Conservation (phyloP, 1,139 yeast genomes). For the Suhomyces anneliseae region DNA sequence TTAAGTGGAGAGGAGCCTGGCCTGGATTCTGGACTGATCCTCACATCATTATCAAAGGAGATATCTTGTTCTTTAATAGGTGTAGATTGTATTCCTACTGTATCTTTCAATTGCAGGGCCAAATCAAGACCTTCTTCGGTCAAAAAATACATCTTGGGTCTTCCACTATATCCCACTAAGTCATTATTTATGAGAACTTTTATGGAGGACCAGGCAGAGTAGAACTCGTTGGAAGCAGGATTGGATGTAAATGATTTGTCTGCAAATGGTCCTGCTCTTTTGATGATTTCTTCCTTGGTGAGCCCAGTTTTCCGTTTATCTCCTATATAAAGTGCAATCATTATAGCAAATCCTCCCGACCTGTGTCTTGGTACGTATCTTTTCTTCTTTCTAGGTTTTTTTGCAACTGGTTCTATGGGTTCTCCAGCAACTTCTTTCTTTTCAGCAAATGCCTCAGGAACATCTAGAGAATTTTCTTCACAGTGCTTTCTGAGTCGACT, state of each 20-base stretch:
- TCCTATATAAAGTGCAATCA: slow-evolving; percentile 58
- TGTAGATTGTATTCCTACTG: slow-evolving; percentile 39
- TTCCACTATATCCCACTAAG: slow-evolving; percentile 56
- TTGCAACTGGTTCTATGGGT: neutral
- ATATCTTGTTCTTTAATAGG: slow-evolving; percentile 22
- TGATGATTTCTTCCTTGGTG: slow-evolving; percentile 58
- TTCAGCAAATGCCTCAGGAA: slow-evolving; percentile 41
- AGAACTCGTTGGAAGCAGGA: slow-evolving; percentile 59
- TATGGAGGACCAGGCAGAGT: slow-evolving; percentile 79
- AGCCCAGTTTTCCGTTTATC: slow-evolving; percentile 55
- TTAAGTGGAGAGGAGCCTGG: neutral
- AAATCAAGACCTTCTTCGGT: slow-evolving; percentile 73
- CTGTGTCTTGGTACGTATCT: slow-evolving; percentile 73
- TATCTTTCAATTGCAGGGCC: slow-evolving; percentile 56
- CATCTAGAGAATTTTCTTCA: slow-evolving; percentile 32
- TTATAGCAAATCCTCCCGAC: slow-evolving; percentile 86
- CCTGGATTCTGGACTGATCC: slow-evolving; percentile 2
- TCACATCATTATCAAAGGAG: slow-evolving; percentile 2
- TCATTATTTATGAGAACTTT: slow-evolving; percentile 64
- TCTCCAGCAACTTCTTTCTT: slow-evolving; percentile 6
- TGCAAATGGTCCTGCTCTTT: slow-evolving; percentile 60
- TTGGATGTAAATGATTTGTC: slow-evolving; percentile 65
- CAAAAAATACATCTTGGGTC: slow-evolving; percentile 61
- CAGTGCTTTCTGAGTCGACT: slow-evolving; percentile 48
- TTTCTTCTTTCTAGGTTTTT: slow-evolving; percentile 31